These are phyloP conservation scores for Boletus bicolor DNA, from an alignment of 768 basidiomycete species.

Conservation along the genomic window DNA sequence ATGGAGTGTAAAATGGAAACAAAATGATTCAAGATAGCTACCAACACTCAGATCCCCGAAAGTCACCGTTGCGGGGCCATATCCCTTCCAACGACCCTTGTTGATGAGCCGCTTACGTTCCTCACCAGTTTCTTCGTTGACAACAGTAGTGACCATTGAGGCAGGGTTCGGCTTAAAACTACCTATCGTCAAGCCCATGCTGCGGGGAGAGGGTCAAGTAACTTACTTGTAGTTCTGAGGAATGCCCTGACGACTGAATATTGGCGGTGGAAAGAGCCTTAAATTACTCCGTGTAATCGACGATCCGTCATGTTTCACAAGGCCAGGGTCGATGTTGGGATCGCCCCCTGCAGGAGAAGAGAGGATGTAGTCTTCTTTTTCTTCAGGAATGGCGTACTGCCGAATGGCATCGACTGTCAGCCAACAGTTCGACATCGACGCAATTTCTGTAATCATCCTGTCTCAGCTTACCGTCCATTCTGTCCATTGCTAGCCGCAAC, in stretches of 20 bases:
- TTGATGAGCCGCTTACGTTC: slow-evolving; percentile 85
- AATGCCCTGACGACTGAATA: slow-evolving; percentile 80
- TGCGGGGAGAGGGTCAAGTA: neutral
- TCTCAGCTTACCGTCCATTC: slow-evolving; percentile 70
- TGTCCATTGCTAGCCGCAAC: slow-evolving; percentile 70
- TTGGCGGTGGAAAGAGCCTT: slow-evolving; percentile 80
- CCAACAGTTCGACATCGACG: slow-evolving; percentile 1
- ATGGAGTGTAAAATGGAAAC: slow-evolving; percentile 1
- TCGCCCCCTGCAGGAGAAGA: slow-evolving; percentile 28
- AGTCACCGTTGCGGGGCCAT: slow-evolving; percentile 67
- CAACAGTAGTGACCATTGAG: slow-evolving; percentile 62
- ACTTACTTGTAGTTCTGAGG: slow-evolving; percentile 79
- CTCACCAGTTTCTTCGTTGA: slow-evolving; percentile 75
- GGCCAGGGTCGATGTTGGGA: slow-evolving; percentile 53
- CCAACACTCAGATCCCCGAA: slow-evolving; percentile 55
- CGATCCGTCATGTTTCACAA: slow-evolving; percentile 18
- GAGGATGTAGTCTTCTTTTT: slow-evolving; percentile 60
- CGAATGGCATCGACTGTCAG: slow-evolving; percentile 66
- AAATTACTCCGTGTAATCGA: slow-evolving; percentile 50
- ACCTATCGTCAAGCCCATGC: neutral
- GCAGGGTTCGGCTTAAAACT: slow-evolving; percentile 80
- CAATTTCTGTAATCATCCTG: neutral
- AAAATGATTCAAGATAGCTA: neutral
- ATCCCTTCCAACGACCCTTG: slow-evolving; percentile 81
- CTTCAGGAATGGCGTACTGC: slow-evolving; percentile 64